Conservation (phyloP, 2,329 filamentous ascomycete genomes). For the Verticillium nonalfalfae region DNA sequence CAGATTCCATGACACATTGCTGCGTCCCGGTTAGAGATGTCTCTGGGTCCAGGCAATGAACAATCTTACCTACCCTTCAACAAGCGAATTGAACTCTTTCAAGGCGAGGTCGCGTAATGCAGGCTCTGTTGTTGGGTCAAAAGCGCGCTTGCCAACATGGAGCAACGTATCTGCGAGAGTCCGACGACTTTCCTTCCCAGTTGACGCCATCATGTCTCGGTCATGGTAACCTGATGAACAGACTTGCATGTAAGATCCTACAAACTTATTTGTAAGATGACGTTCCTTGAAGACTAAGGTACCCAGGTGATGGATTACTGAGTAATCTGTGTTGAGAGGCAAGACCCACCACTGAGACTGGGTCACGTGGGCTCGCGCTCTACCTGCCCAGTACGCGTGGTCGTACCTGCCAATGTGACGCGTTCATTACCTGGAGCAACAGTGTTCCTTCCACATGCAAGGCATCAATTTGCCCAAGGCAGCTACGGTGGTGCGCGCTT, state of each 20-base stretch:
- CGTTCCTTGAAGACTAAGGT: no score
- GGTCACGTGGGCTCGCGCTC: no score
- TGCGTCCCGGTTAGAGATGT: background rate
- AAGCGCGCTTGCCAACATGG: conserved; percentile 39
- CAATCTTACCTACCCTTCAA: conserved; percentile 35
- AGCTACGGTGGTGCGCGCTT: background rate
- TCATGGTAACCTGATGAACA: background rate
- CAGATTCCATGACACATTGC: conserved; percentile 38
- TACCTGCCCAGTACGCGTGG: background rate
- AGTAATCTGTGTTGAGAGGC: no score
- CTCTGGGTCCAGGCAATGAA: background rate
- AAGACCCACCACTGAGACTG: no score
- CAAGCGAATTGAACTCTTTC: conserved; percentile 36
- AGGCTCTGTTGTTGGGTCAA: conserved; percentile 32
- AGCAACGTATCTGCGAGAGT: conserved; percentile 24
- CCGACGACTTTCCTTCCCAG: conserved; percentile 3
- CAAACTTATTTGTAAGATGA: background rate
- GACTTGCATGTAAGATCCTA: background rate
- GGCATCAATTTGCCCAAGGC: background rate
- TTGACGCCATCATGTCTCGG: conserved; percentile 5
- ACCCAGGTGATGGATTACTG: no score
- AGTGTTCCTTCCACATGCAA: background rate
- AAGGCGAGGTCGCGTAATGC: conserved; percentile 24
- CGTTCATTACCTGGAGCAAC: no score
- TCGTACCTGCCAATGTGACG: background rate